phyloP scores from a whole-genome alignment of 176 grass and related monocot genomes.

The Echinochloa phyllopogon region DNA sequence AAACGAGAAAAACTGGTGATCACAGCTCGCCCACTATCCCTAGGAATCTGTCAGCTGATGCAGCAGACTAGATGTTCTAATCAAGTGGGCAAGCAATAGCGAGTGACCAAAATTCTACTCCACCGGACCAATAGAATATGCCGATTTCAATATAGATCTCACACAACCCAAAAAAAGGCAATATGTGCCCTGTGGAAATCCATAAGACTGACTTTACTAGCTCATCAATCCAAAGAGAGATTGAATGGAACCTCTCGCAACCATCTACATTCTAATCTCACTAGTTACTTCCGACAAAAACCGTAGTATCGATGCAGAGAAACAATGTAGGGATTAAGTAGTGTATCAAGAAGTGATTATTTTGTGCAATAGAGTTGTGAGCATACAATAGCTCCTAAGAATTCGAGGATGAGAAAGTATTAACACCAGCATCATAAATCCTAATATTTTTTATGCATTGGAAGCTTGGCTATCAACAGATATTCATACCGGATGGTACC shows the following conservation, averaged over 20 bases:
- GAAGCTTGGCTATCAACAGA: not conserved
- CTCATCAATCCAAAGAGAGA: conserved; percentile 1
- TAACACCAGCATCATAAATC: conserved; percentile 6
- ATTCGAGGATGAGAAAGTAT: not conserved
- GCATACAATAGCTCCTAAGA: not conserved
- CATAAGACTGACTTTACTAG: not conserved
- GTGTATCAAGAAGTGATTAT: conserved; percentile 17
- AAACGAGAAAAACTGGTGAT: not conserved
- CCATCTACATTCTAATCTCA: not conserved
- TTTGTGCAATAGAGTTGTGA: conserved; percentile 3
- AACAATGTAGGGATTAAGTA: not conserved
- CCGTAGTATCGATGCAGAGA: not conserved
- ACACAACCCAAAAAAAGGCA: not conserved
- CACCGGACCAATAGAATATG: not conserved
- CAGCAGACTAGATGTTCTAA: not conserved
- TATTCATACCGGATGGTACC: conserved; percentile 25
- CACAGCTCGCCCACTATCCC: not conserved
- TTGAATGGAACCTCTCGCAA: not conserved
- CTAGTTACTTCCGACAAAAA: not conserved
- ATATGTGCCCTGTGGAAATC: not conserved
- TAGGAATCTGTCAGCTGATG: not conserved
- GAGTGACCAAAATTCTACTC: not conserved
- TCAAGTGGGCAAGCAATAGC: not conserved
- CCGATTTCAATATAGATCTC: not conserved
- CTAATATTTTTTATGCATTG: conserved; percentile 7